Evolutionary conservation across 192 early-diverging fungal species (phyloP).

Genomic region (Rhizophagus sp.): DNA sequence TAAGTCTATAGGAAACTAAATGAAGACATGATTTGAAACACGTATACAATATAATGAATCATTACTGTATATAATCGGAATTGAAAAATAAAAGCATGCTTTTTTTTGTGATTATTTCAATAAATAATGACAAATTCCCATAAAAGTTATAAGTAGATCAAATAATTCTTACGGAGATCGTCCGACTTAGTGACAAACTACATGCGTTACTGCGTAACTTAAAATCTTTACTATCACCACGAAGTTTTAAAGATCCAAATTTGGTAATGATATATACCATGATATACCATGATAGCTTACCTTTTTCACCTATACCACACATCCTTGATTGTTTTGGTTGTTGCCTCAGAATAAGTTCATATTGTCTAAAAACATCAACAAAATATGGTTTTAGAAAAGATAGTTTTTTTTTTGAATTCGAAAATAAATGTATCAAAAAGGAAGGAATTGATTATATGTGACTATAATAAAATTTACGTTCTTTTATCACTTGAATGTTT

Average conservation of each 20-base stretch:
- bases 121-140: neutral
- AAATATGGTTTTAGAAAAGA: neutral
- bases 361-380: slow-evolving; percentile 36
- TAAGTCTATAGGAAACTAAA: too few species aligned
- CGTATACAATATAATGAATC: too few species aligned
- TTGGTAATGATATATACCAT: neutral
- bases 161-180: neutral
- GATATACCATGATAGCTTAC: slow-evolving; percentile 44
- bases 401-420: neutral
- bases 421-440: neutral
- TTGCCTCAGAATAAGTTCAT: slow-evolving; percentile 73
- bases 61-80: too few species aligned
- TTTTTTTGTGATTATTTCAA: too few species aligned
- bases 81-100: too few species aligned
- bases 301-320: slow-evolving; percentile 94
- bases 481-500: too few species aligned
- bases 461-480: too few species aligned
- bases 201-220: too few species aligned
- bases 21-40: too few species aligned
- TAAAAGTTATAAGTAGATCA: neutral
- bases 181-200: neutral
- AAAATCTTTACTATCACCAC: too few species aligned
- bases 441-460: neutral
- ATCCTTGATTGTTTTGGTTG: slow-evolving; percentile 89
- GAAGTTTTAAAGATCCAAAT: neutral